Base-by-base conservation (phyloP, 1,284 basidiomycete species). In the Exobasidium rhododendri region DNA sequence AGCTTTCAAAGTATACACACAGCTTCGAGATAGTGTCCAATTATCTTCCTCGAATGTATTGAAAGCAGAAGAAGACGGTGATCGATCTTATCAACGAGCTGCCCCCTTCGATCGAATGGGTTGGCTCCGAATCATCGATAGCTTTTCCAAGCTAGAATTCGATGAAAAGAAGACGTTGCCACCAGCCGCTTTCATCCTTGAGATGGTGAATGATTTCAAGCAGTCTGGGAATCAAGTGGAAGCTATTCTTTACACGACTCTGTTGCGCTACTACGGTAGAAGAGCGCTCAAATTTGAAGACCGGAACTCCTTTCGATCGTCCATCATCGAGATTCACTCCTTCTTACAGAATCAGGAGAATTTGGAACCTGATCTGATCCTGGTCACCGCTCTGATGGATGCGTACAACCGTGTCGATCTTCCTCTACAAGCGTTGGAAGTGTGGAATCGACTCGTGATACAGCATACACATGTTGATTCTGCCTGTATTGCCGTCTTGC, bases 321-420 rank as follows among this genome's bases (percentile, higher is more conserved):
- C 47, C 47, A 20, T 50, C 7, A 20, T 50, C 10, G 47, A 50
- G 20, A 50, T 50, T 50, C 47, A 26, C 22, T 20, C 7, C 22
- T 31, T 24, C 22, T 31, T 24, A 26, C 47, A 31, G 14, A 24
- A 50, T 50, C 47, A 24, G 20, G 22, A 7, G 7, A 28, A 17
- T 50, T 50, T 55, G 13, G 22, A 86, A 22, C 89, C 91, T 2
- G 89, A 93, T 72, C 83, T 86, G 11, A 81, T 83, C 0, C 83
- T 93, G n/a, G 87, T 89, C 83, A 94, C 93, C 74, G 86, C 90
- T 68, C 83, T 97, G 62, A 92, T 97, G 89, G 87, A 91, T 77
- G 88, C 91, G 1, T 97, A 96, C 81, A 87, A 89, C 70, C 86
- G 87, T 24, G 84, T 87, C 3, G 87, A 86, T 2, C 86, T 86